These are phyloP conservation scores for Solanum chacoense DNA, from an alignment of 305 asterid species.

Conservation along the genomic window DNA sequence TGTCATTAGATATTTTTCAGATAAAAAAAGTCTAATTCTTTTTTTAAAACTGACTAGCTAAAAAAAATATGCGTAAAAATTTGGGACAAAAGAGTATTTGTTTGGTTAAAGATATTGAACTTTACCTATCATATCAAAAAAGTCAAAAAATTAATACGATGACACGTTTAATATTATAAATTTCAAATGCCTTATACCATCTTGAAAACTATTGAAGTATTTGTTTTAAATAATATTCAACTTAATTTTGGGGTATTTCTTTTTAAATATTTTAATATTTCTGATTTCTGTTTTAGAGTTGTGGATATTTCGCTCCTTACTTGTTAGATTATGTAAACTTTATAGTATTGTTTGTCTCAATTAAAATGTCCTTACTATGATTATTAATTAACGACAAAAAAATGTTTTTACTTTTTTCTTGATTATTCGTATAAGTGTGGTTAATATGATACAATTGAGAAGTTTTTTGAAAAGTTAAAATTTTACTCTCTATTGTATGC, in stretches of 20 bases:
- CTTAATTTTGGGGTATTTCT: not conserved
- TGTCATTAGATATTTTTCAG: not conserved
- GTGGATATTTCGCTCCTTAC: not conserved
- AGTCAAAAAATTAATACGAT: not conserved
- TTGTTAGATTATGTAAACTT: not conserved
- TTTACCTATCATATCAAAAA: not conserved
- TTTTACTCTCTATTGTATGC: not conserved
- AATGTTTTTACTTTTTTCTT: not conserved
- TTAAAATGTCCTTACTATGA: not conserved
- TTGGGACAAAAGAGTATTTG: not conserved
- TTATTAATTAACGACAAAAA: not conserved
- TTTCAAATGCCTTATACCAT: not conserved
- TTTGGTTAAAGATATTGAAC: not conserved
- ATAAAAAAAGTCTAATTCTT: not conserved
- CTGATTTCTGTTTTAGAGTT: not conserved
- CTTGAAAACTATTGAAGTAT: not conserved
- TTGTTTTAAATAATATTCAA: not conserved
- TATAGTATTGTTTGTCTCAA: not conserved
- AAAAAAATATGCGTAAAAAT: not conserved
- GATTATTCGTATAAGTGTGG: too few relatives aligned
- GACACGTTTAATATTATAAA: not conserved
- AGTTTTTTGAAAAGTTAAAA: not conserved
- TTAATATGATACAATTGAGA: not conserved
- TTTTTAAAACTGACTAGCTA: not conserved
- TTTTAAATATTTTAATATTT: not conserved